These are phyloP conservation scores for Fusarium sp. DNA, from an alignment of 2,329 filamentous ascomycete species.

Conservation along the genomic window DNA sequence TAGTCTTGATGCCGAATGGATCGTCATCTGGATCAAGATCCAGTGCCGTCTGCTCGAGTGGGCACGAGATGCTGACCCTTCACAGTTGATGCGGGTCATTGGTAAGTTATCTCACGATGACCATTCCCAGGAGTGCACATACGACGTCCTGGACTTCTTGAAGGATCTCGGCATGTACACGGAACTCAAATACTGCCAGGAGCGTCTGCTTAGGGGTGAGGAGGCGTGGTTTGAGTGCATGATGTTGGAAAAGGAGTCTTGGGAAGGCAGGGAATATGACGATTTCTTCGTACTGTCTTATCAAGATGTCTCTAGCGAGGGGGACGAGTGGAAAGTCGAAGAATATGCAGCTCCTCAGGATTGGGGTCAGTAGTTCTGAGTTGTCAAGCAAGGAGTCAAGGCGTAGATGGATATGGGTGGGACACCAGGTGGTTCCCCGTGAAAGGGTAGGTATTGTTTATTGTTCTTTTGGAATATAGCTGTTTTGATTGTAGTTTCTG, in stretches of 20 bases:
- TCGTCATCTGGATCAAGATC: conserved; percentile 52
- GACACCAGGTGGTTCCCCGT: background rate
- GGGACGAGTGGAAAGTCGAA: too few species aligned
- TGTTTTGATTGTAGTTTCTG: background rate
- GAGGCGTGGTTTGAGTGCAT: conserved; percentile 46
- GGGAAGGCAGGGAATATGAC: too few species aligned
- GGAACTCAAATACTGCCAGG: conserved; percentile 49
- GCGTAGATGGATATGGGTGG: background rate
- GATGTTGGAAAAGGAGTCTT: background rate
- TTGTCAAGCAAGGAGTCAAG: background rate
- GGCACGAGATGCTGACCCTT: conserved; percentile 46
- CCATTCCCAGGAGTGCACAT: conserved; percentile 33
- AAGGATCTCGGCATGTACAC: conserved; percentile 51
- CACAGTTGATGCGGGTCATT: conserved; percentile 49
- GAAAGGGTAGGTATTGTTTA: too few species aligned
- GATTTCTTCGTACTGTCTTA: background rate
- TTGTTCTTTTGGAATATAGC: background rate
- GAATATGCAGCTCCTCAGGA: too few species aligned
- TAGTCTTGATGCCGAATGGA: conserved; percentile 52
- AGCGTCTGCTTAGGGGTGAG: conserved; percentile 42
- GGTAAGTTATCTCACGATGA: conserved; percentile 38
- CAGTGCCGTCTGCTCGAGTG: conserved; percentile 50
- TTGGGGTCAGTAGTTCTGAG: background rate
- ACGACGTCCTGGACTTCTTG: conserved; percentile 55
- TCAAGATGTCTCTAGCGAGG: too few species aligned